These are phyloP conservation scores for Geranomyces variabilis DNA, from an alignment of 192 early-diverging fungal genomes.

Conservation along the genomic window DNA sequence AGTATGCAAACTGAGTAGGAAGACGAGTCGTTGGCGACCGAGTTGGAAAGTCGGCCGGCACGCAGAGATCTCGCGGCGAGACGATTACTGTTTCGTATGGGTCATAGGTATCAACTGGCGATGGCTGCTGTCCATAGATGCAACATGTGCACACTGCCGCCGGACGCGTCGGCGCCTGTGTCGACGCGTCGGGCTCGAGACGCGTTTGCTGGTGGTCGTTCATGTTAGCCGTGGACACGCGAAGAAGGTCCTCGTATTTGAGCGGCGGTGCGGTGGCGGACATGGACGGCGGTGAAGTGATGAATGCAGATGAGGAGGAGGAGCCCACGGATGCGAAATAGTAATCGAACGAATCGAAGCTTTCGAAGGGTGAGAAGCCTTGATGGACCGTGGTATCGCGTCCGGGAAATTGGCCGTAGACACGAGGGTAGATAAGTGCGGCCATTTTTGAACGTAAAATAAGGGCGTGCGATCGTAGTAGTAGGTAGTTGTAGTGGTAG, in stretches of 20 bases:
- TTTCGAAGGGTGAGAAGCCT: neutral
- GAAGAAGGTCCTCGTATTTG: constrained; percentile 1
- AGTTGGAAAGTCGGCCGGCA: neutral
- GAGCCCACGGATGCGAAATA: neutral
- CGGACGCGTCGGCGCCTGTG: neutral
- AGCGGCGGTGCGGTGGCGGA: neutral
- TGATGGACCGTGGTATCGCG: too few species aligned
- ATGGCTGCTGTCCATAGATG: neutral
- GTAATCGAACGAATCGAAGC: constrained; percentile 1
- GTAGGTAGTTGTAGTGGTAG: too few species aligned
- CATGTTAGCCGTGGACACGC: neutral
- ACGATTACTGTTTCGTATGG: neutral
- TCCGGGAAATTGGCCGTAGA: too few species aligned
- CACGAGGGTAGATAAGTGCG: too few species aligned
- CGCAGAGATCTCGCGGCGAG: neutral
- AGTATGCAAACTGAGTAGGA: too few species aligned
- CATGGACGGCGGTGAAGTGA: neutral
- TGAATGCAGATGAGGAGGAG: neutral
- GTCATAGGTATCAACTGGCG: neutral
- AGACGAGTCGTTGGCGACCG: too few species aligned
- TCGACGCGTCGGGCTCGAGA: neutral
- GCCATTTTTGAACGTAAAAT: neutral
- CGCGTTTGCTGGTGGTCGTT: neutral
- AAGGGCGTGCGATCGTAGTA: too few species aligned
- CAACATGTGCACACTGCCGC: neutral